Evolutionary conservation across 2,329 filamentous ascomycete genomes (phyloP).

Genomic region (Colletotrichum destructivum): DNA sequence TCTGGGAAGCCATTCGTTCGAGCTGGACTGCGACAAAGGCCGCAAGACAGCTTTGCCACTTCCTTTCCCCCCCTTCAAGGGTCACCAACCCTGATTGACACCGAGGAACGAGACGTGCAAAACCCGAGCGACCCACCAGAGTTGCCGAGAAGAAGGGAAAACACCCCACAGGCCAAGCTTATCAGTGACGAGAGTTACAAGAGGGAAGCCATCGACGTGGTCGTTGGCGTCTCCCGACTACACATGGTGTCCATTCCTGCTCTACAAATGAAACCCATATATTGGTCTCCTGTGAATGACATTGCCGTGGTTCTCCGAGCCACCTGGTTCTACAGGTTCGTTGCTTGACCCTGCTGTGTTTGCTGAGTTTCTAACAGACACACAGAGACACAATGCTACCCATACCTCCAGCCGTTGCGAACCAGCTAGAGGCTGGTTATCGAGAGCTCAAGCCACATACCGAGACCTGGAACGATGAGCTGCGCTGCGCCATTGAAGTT

Average conservation of each 20-base stretch:
- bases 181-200: constrained; percentile 25
- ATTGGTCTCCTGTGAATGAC: constrained; percentile 96
- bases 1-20: constrained; percentile 69
- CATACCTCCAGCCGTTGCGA: constrained; percentile 87
- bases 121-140: neutral
- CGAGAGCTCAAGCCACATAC: constrained; percentile 89
- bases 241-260: constrained; percentile 89
- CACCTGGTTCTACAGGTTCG: constrained; percentile 93
- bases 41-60: constrained; percentile 16
- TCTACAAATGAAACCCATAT: constrained; percentile 94
- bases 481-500: constrained; percentile 91
- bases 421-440: constrained; percentile 93
- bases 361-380: constrained; percentile 15
- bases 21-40: constrained; percentile 53
- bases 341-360: constrained; percentile 18
- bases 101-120: neutral
- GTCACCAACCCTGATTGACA: neutral
- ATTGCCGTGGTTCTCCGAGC: constrained; percentile 85
- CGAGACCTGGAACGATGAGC: constrained; percentile 92
- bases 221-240: constrained; percentile 90
- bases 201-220: constrained; percentile 69
- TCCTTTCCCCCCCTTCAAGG: constrained; percentile 42
- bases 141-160: neutral
- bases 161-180: constrained; percentile 3
- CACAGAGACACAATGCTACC: constrained; percentile 87